Evolutionary conservation across 2,329 filamentous ascomycete species (phyloP).

Genomic region (Berkeleyomyces rouxiae): DNA sequence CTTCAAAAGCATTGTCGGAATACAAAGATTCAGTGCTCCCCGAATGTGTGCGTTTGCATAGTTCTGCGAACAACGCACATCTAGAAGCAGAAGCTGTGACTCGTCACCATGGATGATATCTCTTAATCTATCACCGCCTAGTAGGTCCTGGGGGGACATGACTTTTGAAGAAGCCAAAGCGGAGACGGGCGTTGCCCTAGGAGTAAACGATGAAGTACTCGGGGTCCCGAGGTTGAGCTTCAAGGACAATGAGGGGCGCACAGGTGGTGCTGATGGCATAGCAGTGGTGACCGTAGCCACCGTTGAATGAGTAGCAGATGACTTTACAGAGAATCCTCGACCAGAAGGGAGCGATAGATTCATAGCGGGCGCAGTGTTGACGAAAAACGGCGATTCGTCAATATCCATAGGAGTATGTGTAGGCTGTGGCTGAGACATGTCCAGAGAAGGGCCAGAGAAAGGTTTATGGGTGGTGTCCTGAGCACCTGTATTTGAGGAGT

Average conservation of each 20-base stretch:
- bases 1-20: constrained; percentile 86
- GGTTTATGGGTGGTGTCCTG: not conserved
- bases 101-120: constrained; percentile 32
- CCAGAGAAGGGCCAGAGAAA: not conserved
- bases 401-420: constrained; percentile 21
- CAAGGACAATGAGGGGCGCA: constrained; percentile 26
- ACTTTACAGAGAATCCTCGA: not conserved
- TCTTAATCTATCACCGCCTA: constrained; percentile 37
- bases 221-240: constrained; percentile 24
- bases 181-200: constrained; percentile 1
- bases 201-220: constrained; percentile 16
- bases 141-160: constrained; percentile 26
- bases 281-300: not conserved
- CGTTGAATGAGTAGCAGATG: not conserved
- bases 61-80: constrained; percentile 74
- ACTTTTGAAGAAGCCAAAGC: not conserved
- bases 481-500: not conserved
- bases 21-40: constrained; percentile 80
- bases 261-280: not conserved
- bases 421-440: constrained; percentile 7
- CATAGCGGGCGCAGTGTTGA: constrained; percentile 24
- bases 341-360: constrained; percentile 18
- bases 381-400: constrained; percentile 22
- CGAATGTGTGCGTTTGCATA: constrained; percentile 58
- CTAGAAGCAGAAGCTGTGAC: constrained; percentile 38